phyloP scores from a whole-genome alignment of 805 yeast genomes.

The Middelhovenomyces tepae region DNA sequence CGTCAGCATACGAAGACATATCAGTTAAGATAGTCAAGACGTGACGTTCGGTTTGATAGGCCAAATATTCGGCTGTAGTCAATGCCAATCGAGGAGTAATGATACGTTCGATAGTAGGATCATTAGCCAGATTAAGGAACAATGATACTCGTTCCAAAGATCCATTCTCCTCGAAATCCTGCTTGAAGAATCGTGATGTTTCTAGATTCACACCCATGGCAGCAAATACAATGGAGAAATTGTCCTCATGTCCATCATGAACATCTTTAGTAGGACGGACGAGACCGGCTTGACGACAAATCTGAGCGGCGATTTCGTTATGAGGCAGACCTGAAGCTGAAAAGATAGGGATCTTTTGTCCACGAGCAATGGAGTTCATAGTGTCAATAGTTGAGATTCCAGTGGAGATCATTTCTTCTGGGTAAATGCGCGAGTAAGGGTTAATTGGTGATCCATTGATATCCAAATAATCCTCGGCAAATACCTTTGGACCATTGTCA shows the following conservation, averaged over 20 bases:
- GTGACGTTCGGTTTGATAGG: conserved; percentile 98
- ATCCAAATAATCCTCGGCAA: conserved; percentile 97
- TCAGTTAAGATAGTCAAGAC: conserved; percentile 96
- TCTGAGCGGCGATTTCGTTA: conserved; percentile 99
- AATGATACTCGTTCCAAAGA: conserved; percentile 95
- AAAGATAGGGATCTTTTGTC: conserved; percentile 98
- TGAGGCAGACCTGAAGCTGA: conserved; percentile 99
- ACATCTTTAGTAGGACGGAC: conserved; percentile 99
- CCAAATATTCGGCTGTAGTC: conserved; percentile 97
- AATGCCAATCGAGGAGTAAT: conserved; percentile 98
- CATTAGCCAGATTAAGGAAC: conserved; percentile 95
- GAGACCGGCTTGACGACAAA: conserved; percentile 98
- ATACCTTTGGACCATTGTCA: conserved; percentile 96
- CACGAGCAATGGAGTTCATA: conserved; percentile 99
- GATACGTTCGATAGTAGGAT: conserved; percentile 98
- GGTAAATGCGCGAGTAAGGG: conserved; percentile 96
- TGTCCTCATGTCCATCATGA: conserved; percentile 99
- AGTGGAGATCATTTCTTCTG: conserved; percentile 99
- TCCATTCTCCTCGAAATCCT: conserved; percentile 98
- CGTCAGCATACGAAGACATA: conserved; percentile 99
- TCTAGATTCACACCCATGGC: conserved; percentile 99
- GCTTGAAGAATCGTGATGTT: conserved; percentile 96
- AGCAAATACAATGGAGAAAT: conserved; percentile 97
- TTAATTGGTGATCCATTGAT: conserved; percentile 98
- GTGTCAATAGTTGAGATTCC: conserved; percentile 98